These are phyloP conservation scores for Coffea canephora DNA, from an alignment of 257 asterid species.

Conservation along the genomic window DNA sequence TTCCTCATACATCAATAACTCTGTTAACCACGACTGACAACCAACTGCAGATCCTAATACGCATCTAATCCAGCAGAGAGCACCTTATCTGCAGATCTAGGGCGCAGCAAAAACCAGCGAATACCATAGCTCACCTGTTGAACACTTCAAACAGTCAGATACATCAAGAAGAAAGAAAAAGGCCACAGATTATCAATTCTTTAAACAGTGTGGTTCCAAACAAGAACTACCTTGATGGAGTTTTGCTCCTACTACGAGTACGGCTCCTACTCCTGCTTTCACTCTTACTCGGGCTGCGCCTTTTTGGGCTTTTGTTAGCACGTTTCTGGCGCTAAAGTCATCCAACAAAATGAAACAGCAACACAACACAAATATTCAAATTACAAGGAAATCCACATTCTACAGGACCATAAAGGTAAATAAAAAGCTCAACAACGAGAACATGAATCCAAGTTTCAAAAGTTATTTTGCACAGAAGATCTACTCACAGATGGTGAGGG, in stretches of 20 bases:
- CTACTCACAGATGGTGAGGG: slow-evolving; percentile 85
- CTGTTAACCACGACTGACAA: not conserved
- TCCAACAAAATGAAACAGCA: slow-evolving; percentile 3
- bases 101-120: not conserved
- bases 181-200: not conserved
- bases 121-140: slow-evolving; percentile 12
- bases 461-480: slow-evolving; percentile 3
- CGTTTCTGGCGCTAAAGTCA: slow-evolving; percentile 55
- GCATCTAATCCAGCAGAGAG: not conserved
- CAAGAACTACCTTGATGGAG: slow-evolving; percentile 56
- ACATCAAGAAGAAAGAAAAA: not conserved
- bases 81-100: slow-evolving; percentile 1
- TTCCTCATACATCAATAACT: not conserved
- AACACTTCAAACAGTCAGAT: slow-evolving; percentile 1
- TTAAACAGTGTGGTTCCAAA: not conserved
- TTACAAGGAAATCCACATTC: slow-evolving; percentile 3
- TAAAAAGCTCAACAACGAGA: not conserved
- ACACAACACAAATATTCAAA: not conserved
- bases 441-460: slow-evolving; percentile 3
- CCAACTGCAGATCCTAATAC: not conserved
- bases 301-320: slow-evolving; percentile 59
- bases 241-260: slow-evolving; percentile 70
- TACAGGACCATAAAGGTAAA: not conserved
- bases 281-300: slow-evolving; percentile 44
- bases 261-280: slow-evolving; percentile 49